Conservation (phyloP, 2,329 filamentous ascomycete species). For the Botryotinia convoluta region DNA sequence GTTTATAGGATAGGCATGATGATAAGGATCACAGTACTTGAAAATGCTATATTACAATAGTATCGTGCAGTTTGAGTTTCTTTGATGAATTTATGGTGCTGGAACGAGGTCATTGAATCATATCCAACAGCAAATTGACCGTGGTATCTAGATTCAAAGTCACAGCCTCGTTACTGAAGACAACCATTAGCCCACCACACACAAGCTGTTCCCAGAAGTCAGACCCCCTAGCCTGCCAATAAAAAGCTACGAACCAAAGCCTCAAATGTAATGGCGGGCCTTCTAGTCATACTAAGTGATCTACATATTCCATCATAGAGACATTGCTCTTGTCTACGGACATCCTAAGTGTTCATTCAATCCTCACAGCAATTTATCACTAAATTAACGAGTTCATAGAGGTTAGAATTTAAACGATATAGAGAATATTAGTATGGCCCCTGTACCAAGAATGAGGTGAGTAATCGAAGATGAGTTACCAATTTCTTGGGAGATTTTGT, state of each 20-base stretch:
- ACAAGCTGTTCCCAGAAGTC: neutral
- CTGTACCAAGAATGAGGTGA: neutral
- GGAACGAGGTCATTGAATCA: neutral
- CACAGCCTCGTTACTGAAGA: no score
- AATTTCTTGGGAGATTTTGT: neutral
- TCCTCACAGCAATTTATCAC: neutral
- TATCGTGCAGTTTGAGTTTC: neutral
- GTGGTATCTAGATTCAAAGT: neutral
- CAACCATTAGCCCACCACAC: accelerated
- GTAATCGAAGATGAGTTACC: no score
- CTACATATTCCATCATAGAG: neutral
- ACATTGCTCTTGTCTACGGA: neutral
- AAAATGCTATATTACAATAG: neutral
- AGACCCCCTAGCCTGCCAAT: neutral
- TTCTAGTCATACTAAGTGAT: neutral
- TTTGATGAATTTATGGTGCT: neutral
- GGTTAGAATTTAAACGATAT: no score
- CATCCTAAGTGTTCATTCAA: neutral
- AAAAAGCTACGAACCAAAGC: neutral
- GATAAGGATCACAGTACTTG: neutral
- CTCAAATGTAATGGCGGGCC: neutral
- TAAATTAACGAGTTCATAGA: accelerated
- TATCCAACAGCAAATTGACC: neutral
- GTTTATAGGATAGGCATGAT: neutral
- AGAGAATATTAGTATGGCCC: neutral